Evolutionary conservation across 768 basidiomycete genomes (phyloP).

Genomic region (Pleurotus tuber-regium): DNA sequence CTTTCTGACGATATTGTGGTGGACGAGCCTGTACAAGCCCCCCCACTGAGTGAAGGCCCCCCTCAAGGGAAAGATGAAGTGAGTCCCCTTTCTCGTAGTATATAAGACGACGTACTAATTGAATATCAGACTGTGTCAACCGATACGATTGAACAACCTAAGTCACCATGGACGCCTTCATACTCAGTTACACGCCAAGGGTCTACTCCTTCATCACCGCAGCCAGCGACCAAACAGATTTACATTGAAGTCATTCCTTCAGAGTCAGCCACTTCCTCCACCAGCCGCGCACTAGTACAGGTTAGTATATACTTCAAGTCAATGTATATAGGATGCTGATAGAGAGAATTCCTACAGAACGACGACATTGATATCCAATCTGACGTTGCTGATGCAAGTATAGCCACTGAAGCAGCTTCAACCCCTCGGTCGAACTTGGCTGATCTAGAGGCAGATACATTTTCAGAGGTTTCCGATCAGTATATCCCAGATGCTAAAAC

Average conservation of each 20-base stretch:
- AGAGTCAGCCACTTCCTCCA: no score
- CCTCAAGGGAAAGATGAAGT: no score
- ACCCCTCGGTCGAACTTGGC: not conserved
- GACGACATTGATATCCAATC: not conserved
- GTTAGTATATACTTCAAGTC: not conserved
- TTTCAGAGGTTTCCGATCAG: not conserved
- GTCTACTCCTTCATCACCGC: conserved; percentile 3
- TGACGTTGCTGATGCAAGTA: not conserved
- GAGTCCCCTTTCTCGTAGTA: no score
- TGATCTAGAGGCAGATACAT: not conserved
- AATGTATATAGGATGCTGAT: not conserved
- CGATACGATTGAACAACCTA: conserved; percentile 19
- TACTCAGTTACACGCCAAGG: conserved; percentile 35
- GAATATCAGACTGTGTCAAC: no score
- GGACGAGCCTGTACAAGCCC: no score
- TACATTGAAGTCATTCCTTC: no score
- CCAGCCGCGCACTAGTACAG: no score
- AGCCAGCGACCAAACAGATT: no score
- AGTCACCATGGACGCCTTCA: conserved; percentile 32
- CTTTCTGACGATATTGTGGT: no score
- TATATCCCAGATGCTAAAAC: not conserved
- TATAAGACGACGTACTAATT: no score
- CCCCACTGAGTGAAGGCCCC: no score
- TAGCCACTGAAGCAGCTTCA: not conserved
- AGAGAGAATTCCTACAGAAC: not conserved